A percentile compares a stretch with the other conserved stretches of the same genome.
Conservation (phyloP, 805 yeast genomes). For the Wickerhamiella sergipiensis region DNA sequence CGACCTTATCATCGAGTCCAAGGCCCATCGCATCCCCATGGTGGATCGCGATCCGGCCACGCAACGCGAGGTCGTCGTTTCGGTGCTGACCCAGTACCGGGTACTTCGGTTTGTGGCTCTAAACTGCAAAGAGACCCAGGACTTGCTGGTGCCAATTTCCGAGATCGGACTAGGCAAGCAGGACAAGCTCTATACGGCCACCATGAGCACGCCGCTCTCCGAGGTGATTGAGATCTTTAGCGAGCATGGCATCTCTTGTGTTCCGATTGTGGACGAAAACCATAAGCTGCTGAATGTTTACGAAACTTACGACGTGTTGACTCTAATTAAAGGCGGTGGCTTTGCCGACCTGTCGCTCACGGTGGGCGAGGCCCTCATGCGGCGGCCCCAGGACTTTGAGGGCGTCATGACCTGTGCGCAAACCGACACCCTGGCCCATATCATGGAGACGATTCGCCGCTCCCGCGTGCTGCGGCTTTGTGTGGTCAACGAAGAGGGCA, state of each 20-base stretch:
- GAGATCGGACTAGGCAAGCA: constrained; percentile 47
- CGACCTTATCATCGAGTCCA: constrained; percentile 73
- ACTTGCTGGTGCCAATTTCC: constrained; percentile 59
- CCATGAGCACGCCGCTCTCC: constrained; percentile 82
- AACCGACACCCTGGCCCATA: constrained; percentile 72
- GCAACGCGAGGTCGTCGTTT: constrained; percentile 84
- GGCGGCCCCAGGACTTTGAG: constrained; percentile 90
- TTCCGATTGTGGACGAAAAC: constrained; percentile 79
- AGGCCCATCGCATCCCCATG: constrained; percentile 85
- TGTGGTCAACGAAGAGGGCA: constrained; percentile 76
- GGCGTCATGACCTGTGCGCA: constrained; percentile 94
- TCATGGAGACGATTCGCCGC: constrained; percentile 84
- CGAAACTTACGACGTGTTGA: constrained; percentile 89
- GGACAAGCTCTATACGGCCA: constrained; percentile 56
- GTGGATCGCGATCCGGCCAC: constrained; percentile 90
- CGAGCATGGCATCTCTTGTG: constrained; percentile 70
- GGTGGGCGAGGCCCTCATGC: constrained; percentile 91
- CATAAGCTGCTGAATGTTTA: constrained; percentile 69
- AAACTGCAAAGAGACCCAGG: constrained; percentile 88
- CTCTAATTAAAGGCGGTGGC: constrained; percentile 77
- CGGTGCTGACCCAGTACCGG: constrained; percentile 91
- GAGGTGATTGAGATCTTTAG: constrained; percentile 80
- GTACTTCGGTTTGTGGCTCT: constrained; percentile 89
- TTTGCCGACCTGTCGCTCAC: constrained; percentile 79
- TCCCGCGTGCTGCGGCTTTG: constrained; percentile 84